Evolutionary conservation across 2,329 filamentous ascomycete genomes (phyloP).

Genomic region (Diplodia mutila): DNA sequence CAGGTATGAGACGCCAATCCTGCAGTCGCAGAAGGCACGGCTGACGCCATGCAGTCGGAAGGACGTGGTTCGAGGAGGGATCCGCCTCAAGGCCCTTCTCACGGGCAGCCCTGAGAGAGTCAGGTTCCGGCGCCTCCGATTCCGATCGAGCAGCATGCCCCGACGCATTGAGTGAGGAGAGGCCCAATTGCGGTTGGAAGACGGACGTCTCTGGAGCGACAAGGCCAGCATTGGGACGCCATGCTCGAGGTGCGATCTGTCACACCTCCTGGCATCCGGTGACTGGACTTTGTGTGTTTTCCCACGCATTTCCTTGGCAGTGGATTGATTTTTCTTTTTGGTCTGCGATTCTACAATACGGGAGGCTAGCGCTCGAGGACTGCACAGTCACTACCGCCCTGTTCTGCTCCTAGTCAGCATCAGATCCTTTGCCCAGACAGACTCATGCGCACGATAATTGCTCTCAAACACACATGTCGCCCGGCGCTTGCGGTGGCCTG

Average conservation of each 20-base stretch:
- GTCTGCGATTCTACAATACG: neutral
- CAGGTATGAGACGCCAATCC: neutral
- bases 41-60: neutral
- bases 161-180: neutral
- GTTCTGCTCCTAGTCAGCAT: neutral
- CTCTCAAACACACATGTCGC: neutral
- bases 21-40: neutral
- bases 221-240: too few species aligned
- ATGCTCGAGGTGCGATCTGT: constrained; percentile 1
- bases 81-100: too few species aligned
- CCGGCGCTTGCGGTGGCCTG: neutral
- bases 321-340: constrained; percentile 6
- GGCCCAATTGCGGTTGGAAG: neutral
- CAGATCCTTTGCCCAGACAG: neutral
- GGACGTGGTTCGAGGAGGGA: neutral
- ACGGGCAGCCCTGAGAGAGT: too few species aligned
- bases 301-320: neutral
- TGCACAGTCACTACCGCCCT: constrained; percentile 3
- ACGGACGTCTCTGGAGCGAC: too few species aligned
- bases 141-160: neutral
- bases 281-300: neutral
- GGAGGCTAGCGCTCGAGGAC: constrained; percentile 8
- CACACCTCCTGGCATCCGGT: neutral
- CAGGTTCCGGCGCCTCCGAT: neutral
- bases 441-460: neutral